Evolutionary conservation across 306 rosid species (phyloP), one percentile per base, ranked within the genome.

Genomic region (Spatholobus suberectus): DNA sequence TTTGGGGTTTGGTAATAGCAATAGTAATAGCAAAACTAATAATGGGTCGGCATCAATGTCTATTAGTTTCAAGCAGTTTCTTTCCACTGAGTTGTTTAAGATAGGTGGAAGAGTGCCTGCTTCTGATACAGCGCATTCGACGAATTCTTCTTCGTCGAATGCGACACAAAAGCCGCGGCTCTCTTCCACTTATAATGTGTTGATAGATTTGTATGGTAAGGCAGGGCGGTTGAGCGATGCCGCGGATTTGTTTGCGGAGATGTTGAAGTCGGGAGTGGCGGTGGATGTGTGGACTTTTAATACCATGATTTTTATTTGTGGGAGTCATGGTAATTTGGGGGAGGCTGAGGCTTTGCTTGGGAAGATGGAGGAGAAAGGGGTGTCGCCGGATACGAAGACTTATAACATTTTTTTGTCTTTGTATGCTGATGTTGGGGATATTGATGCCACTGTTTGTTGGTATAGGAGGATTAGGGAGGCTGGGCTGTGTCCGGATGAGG

Each of bases 181-280:
- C 8, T 82, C 99, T 43, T 83, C 92, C 29, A 96, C 99, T 1
- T 96, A 86, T 78, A 96, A 96, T 81, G 89, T 87, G 18, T 24
- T 96, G 84, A 94, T 96, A 17, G 98, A 96, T 85, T 86, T 94
- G 92, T 92, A 94, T 79, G 98, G 98, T 44, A 94, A 94, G 91
- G 98, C 98, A 0, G 94, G 94, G 82, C 88, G 94, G 58, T 84
- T 91, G 5, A 85, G 87, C 27, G 99, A 94, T 62, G 98, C 98
- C 6, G 98, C 93, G 73, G 90, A 89, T 34, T 89, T 89, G 76
- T 96, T 96, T 83, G 83, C 89, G 17, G 95, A 91, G 82, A 96
- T 96, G 99, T 62, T 92, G 84, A 90, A 88, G 68, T 88, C 92
- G 43, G 99, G 98, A 32, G 93, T 94, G 80, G 85, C 92, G 38